These are phyloP conservation scores for Picochlorum sp. DNA, from an alignment of 139 green algal genomes.

Conservation along the genomic window DNA sequence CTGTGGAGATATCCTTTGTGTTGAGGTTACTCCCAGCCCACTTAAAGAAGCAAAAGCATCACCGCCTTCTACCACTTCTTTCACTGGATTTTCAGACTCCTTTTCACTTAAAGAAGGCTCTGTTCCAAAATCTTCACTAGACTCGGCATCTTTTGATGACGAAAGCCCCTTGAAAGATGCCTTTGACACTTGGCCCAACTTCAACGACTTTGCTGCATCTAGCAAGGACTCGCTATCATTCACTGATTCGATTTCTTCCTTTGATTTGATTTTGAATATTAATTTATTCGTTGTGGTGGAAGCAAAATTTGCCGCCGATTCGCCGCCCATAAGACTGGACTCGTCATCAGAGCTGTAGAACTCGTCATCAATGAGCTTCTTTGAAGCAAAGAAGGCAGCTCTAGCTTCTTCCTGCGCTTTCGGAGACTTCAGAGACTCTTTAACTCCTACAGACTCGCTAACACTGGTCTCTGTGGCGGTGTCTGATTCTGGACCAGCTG, in stretches of 20 bases:
- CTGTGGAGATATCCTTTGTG: not conserved
- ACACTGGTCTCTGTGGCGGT: conserved; percentile 3
- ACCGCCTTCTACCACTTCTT: too few species aligned
- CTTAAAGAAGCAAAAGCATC: not conserved
- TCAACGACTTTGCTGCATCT: not conserved
- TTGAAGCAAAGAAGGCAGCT: conserved; percentile 21
- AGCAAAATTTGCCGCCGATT: not conserved
- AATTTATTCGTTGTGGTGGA: not conserved
- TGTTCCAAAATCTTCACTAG: too few species aligned
- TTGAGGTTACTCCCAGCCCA: not conserved
- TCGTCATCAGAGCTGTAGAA: conserved; percentile 36
- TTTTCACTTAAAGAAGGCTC: too few species aligned
- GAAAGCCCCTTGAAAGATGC: not conserved
- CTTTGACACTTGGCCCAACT: not conserved
- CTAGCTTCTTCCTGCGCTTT: conserved; percentile 17
- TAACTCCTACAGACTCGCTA: not conserved
- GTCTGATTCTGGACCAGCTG: not conserved
- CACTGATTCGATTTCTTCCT: not conserved
- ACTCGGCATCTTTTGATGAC: too few species aligned
- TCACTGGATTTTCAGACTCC: too few species aligned
- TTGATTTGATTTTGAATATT: not conserved
- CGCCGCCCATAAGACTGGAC: not conserved
- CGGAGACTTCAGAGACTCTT: not conserved
- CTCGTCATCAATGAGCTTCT: conserved; percentile 23
- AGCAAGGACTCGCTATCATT: not conserved